These are phyloP conservation scores for Austropuccinia psidii DNA, from an alignment of 1,284 basidiomycete species.

Conservation along the genomic window DNA sequence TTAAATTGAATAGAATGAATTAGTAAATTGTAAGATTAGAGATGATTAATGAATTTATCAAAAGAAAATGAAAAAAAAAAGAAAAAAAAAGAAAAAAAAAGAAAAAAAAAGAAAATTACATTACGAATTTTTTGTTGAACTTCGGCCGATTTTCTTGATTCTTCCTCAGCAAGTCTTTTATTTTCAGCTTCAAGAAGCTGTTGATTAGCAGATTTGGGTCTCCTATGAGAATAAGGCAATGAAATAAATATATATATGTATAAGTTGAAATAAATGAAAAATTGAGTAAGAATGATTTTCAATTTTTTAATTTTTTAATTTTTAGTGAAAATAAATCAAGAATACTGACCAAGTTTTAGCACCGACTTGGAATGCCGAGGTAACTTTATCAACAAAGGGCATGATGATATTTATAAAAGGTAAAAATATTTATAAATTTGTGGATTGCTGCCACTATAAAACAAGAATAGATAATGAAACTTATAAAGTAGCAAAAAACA, in stretches of 20 bases:
- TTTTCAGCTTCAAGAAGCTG: conserved; percentile 12
- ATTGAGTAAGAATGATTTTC: background rate
- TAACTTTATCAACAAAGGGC: conserved; percentile 26
- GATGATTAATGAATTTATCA: background rate
- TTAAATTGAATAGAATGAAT: background rate
- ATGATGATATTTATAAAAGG: no score
- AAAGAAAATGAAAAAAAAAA: background rate
- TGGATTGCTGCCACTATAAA: no score
- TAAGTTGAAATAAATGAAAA: background rate
- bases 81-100: background rate
- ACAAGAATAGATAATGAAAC: no score
- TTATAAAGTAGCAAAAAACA: no score
- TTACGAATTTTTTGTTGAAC: conserved; percentile 28
- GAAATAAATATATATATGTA: background rate
- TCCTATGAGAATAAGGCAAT: background rate
- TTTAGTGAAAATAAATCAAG: background rate
- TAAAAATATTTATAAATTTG: no score
- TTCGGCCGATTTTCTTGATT: conserved; percentile 18
- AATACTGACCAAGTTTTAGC: conserved; percentile 32
- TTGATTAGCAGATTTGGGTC: conserved; percentile 25
- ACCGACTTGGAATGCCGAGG: conserved; percentile 14
- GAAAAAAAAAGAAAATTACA: conserved; percentile 1
- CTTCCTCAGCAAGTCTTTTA: conserved; percentile 22
- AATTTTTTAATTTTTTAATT: background rate
- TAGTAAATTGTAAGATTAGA: background rate